These are phyloP conservation scores for Wickerhamomyces sp. DNA, from an alignment of 1,139 yeast species.

Conservation along the genomic window DNA sequence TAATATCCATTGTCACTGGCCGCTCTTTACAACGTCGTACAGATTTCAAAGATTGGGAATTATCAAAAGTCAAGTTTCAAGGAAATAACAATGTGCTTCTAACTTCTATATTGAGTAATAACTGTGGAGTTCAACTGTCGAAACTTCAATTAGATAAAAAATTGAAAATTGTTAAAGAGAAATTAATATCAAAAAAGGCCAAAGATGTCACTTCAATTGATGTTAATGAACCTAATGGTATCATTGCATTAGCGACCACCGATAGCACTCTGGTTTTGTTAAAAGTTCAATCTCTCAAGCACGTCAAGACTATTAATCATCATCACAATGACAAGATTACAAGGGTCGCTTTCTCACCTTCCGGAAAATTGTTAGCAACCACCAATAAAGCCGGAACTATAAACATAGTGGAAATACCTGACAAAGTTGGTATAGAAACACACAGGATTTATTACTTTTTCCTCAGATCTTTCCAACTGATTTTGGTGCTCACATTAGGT, in stretches of 20 bases:
- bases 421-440: slow-evolving; percentile 23
- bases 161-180: slow-evolving; percentile 30
- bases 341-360: slow-evolving; percentile 62
- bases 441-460: slow-evolving; percentile 21
- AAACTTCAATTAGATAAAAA: slow-evolving; percentile 19
- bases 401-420: slow-evolving; percentile 59
- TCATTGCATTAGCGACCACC: slow-evolving; percentile 73
- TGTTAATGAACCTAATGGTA: slow-evolving; percentile 35
- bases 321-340: slow-evolving; percentile 81
- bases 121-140: slow-evolving; percentile 36
- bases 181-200: slow-evolving; percentile 46
- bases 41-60: slow-evolving; percentile 25
- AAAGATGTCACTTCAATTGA: slow-evolving; percentile 72
- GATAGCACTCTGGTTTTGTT: slow-evolving; percentile 63
- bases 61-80: slow-evolving; percentile 60
- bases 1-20: slow-evolving; percentile 34
- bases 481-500: slow-evolving; percentile 7
- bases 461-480: slow-evolving; percentile 14
- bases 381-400: slow-evolving; percentile 79
- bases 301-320: slow-evolving; percentile 42
- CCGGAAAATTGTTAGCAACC: slow-evolving; percentile 67
- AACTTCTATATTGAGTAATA: slow-evolving; percentile 44
- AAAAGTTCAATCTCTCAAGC: slow-evolving; percentile 26
- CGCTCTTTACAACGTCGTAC: slow-evolving; percentile 23
- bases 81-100: slow-evolving; percentile 34